phyloP scores from a whole-genome alignment of 2,329 filamentous ascomycete species.

The Pseudogymnoascus sp. region DNA sequence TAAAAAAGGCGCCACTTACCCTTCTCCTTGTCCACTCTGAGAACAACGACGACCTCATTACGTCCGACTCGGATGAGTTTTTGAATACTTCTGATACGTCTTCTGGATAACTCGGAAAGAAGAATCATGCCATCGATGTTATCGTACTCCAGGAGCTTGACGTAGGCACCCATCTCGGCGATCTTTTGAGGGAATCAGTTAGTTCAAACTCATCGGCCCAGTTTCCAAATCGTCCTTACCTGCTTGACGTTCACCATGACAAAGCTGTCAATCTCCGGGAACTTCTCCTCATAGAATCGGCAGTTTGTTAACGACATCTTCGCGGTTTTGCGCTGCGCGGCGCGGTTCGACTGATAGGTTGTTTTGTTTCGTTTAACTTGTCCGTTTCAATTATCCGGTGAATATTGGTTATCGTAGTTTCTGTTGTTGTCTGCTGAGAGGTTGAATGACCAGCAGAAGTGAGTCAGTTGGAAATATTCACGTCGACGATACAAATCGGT shows the following conservation, averaged over 20 bases:
- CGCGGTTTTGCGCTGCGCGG: constrained; percentile 35
- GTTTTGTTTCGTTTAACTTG: constrained; percentile 7
- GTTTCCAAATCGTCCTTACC: constrained; percentile 41
- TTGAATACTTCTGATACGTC: constrained; percentile 97
- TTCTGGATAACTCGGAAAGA: constrained; percentile 90
- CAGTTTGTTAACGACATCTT: constrained; percentile 93
- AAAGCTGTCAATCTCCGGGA: constrained; percentile 96
- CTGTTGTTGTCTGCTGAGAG: constrained; percentile 1
- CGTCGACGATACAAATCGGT: constrained; percentile 9
- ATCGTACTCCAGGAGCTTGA: constrained; percentile 98
- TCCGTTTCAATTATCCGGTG: not conserved
- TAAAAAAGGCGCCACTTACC: constrained; percentile 40
- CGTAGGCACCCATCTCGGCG: constrained; percentile 99
- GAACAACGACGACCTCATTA: constrained; percentile 97
- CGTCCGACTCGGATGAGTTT: constrained; percentile 97
- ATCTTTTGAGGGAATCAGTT: constrained; percentile 48
- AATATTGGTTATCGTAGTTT: not conserved
- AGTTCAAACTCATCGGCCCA: not conserved
- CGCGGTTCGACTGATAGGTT: constrained; percentile 1
- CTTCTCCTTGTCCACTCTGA: constrained; percentile 99
- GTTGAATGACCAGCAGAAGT: constrained; percentile 7
- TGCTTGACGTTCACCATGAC: constrained; percentile 99
- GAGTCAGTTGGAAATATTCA: constrained; percentile 8
- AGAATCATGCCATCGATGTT: constrained; percentile 99
- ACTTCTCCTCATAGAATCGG: constrained; percentile 97